These are phyloP conservation scores for Rhizopus delemar DNA, from an alignment of 371 early-diverging fungal genomes.

Conservation along the genomic window DNA sequence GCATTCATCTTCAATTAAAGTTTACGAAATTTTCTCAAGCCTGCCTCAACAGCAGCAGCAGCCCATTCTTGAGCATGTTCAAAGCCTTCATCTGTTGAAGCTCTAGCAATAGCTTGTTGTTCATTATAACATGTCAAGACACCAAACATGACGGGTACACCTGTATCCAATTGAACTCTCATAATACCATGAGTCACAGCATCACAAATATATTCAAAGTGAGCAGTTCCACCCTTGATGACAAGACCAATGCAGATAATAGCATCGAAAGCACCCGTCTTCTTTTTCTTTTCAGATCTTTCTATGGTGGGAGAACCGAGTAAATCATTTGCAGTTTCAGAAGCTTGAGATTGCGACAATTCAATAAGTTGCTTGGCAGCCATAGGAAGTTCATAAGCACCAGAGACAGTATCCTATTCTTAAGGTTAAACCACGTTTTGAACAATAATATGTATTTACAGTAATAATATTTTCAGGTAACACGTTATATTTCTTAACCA, in stretches of 20 bases:
- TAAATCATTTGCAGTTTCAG: constrained; percentile 56
- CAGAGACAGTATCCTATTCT: constrained; percentile 75
- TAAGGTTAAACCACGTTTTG: neutral
- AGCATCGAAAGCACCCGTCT: constrained; percentile 75
- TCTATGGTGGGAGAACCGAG: constrained; percentile 48
- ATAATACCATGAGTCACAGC: constrained; percentile 89
- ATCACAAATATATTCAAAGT: constrained; percentile 97
- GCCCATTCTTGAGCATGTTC: constrained; percentile 97
- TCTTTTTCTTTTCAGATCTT: constrained; percentile 27
- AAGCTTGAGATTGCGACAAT: constrained; percentile 60
- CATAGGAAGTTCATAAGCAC: constrained; percentile 93
- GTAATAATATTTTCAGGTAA: constrained; percentile 70
- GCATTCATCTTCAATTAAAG: constrained; percentile 29
- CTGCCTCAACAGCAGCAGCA: constrained; percentile 96
- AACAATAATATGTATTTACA: constrained; percentile 24
- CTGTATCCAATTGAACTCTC: constrained; percentile 87
- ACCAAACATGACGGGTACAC: constrained; percentile 92
- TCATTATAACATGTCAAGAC: constrained; percentile 93
- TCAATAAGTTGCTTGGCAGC: constrained; percentile 80
- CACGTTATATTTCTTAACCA: constrained; percentile 69
- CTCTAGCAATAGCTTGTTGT: constrained; percentile 86
- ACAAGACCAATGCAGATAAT: constrained; percentile 94
- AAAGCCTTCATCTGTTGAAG: constrained; percentile 78
- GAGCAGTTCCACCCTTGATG: constrained; percentile 96
- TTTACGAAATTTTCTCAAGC: constrained; percentile 57